phyloP scores from a whole-genome alignment of 2,329 filamentous ascomycete species.

The Claviceps pazoutovae region DNA sequence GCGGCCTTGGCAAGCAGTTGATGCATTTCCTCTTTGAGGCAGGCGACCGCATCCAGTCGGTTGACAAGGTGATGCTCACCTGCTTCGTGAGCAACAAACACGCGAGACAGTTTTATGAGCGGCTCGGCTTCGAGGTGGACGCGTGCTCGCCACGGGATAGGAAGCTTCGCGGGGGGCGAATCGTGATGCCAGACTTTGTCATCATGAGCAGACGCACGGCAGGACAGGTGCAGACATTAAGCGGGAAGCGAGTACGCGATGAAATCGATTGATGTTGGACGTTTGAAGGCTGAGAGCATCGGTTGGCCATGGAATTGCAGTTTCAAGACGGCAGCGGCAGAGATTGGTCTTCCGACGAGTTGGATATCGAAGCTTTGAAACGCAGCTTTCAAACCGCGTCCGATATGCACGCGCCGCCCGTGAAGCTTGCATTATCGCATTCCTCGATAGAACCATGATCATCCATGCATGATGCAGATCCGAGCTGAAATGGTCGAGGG shows the following conservation, averaged over 20 bases:
- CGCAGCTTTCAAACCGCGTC: no score
- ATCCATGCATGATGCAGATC: no score
- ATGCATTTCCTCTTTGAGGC: conserved; percentile 41
- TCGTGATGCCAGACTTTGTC: conserved; percentile 41
- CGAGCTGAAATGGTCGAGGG: no score
- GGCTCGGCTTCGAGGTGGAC: conserved; percentile 42
- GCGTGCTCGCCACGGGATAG: conserved; percentile 39
- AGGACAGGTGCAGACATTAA: neutral
- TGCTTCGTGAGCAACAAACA: conserved; percentile 50
- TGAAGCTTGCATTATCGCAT: no score
- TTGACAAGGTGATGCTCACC: conserved; percentile 60
- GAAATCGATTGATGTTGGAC: no score
- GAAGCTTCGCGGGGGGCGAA: conserved; percentile 38
- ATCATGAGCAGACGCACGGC: conserved; percentile 40
- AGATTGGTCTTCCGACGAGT: no score
- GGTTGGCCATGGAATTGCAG: no score
- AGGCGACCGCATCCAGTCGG: conserved; percentile 36
- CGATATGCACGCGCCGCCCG: no score
- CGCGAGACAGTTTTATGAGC: conserved; percentile 47
- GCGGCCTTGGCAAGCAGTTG: conserved; percentile 47
- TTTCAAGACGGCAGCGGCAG: no score
- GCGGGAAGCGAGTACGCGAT: neutral
- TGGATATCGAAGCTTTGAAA: no score
- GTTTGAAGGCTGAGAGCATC: neutral
- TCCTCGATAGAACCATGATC: no score